Conservation (phyloP, 2,329 filamentous ascomycete species). For the Pestalotiopsis sp. region DNA sequence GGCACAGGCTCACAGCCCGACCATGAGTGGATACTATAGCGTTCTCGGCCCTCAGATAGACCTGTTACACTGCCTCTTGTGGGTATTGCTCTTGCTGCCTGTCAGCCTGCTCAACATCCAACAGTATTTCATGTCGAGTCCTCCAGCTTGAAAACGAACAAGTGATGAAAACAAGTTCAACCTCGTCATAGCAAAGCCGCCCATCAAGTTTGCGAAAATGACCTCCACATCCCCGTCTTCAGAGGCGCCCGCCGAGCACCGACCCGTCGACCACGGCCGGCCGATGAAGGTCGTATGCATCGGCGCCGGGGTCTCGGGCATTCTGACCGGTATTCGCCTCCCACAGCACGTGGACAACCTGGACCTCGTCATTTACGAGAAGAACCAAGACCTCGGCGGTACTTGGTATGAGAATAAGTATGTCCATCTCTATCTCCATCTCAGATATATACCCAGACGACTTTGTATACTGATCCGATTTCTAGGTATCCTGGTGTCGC, state of each 20-base stretch:
- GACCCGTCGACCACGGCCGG: neutral
- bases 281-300: neutral
- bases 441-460: too few relatives aligned
- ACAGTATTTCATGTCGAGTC: neutral
- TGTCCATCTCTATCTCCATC: too few relatives aligned
- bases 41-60: neutral
- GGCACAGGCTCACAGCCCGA: neutral
- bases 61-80: neutral
- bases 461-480: neutral
- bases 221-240: neutral
- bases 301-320: neutral
- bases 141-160: neutral
- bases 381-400: neutral
- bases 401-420: neutral
- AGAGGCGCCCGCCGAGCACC: neutral
- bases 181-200: neutral
- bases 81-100: neutral
- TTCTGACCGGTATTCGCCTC: neutral
- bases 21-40: neutral
- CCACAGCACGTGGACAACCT: neutral
- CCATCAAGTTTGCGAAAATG: neutral
- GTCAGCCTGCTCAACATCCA: neutral
- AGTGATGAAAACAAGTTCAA: neutral
- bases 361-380: neutral
- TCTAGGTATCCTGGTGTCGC: neutral